These are phyloP conservation scores for Kwoniella heveanensis DNA, from an alignment of 768 basidiomycete species.

Conservation along the genomic window DNA sequence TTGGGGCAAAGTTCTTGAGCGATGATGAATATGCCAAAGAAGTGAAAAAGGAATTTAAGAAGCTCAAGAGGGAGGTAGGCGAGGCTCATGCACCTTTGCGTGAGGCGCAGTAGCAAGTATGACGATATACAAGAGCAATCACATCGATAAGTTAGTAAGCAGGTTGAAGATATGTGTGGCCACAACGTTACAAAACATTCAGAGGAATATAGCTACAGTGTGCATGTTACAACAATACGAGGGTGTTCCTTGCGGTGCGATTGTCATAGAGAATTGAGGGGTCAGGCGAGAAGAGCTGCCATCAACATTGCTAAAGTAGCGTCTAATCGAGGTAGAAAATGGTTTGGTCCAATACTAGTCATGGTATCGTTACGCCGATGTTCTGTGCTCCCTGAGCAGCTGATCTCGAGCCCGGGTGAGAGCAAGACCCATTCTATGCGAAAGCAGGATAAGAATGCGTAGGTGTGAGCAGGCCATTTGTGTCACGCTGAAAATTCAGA, in stretches of 20 bases:
- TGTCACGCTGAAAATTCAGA: slow-evolving; percentile 55
- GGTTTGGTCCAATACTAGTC: too few species aligned
- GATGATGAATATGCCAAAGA: slow-evolving; percentile 31
- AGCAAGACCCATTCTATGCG: slow-evolving; percentile 33
- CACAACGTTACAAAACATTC: neutral
- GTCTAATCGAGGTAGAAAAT: too few species aligned
- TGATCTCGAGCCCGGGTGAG: slow-evolving; percentile 29
- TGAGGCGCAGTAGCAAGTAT: neutral
- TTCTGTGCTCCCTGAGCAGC: slow-evolving; percentile 25
- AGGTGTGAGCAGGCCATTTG: slow-evolving; percentile 49
- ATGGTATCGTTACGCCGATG: too few species aligned
- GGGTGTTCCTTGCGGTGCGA: too few species aligned
- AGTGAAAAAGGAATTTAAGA: slow-evolving; percentile 30
- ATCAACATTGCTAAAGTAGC: too few species aligned
- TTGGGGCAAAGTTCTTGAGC: slow-evolving; percentile 28
- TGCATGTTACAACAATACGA: neutral
- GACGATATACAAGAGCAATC: too few species aligned
- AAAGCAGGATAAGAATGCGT: too few species aligned
- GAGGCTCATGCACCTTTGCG: slow-evolving; percentile 8
- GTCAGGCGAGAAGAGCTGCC: too few species aligned
- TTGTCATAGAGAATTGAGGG: too few species aligned
- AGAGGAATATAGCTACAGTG: neutral
- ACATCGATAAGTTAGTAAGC: too few species aligned
- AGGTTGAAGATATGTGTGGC: too few species aligned
- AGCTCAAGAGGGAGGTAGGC: slow-evolving; percentile 25